Evolutionary conservation across 225 moss, liverwort and hornwort species (phyloP).

Genomic region (Thuidium tamariscinum): DNA sequence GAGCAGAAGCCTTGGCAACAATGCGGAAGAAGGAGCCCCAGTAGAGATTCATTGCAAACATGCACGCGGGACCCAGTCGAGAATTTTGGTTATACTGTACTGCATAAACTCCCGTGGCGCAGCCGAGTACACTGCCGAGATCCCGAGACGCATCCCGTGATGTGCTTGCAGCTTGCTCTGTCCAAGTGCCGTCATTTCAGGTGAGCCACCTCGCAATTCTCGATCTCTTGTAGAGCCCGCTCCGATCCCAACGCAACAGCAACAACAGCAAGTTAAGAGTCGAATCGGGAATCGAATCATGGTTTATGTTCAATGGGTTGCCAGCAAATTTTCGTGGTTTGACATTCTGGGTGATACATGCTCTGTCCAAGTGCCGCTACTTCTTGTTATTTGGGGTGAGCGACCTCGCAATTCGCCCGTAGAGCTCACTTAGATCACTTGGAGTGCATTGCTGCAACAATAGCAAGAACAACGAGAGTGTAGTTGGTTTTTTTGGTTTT

Average conservation of each 20-base stretch:
- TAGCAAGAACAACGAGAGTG: not conserved
- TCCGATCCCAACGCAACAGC: not conserved
- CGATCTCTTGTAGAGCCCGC: not conserved
- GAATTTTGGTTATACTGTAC: not conserved
- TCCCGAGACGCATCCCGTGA: not conserved
- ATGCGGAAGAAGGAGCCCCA: not conserved
- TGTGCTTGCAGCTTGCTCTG: not conserved
- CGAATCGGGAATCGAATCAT: not conserved
- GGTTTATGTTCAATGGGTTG: not conserved
- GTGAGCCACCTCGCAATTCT: not conserved
- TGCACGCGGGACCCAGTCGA: not conserved
- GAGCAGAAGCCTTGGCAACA: not conserved
- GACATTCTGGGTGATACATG: not conserved
- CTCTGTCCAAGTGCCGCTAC: not conserved
- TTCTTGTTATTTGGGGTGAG: not conserved
- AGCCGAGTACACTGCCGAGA: not conserved
- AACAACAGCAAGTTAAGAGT: not conserved
- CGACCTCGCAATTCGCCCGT: not conserved
- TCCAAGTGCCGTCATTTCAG: not conserved
- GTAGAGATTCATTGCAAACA: not conserved
- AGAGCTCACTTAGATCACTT: not conserved
- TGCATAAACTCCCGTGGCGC: not conserved
- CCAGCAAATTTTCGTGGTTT: not conserved
- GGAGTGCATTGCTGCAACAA: not conserved
- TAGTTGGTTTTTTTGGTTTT: not conserved